A percentile compares a stretch with the other conserved stretches of the same genome.
Evolutionary conservation across 108 stramenopile genomes (phyloP).

Genomic region (Conticribra weissflogii): DNA sequence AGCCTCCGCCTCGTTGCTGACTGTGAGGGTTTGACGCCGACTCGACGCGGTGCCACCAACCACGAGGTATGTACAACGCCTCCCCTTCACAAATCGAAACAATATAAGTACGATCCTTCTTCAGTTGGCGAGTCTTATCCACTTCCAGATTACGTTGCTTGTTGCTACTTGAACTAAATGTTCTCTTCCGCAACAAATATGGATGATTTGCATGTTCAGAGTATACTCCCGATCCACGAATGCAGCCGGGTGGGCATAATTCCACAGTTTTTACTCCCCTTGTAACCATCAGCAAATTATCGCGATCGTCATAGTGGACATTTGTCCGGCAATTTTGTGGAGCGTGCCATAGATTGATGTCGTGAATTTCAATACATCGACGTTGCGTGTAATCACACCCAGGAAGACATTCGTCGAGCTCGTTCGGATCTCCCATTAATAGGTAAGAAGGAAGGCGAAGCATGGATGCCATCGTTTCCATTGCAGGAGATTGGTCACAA

Average conservation of each 20-base stretch:
- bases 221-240: conserved; percentile 37
- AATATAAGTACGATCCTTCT: conserved; percentile 24
- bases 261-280: conserved; percentile 48
- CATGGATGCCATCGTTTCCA: conserved; percentile 25
- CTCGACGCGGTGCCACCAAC: conserved; percentile 59
- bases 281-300: conserved; percentile 40
- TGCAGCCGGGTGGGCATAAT: conserved; percentile 43
- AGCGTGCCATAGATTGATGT: conserved; percentile 49
- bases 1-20: conserved; percentile 5
- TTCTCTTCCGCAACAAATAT: conserved; percentile 11
- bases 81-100: conserved; percentile 40
- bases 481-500: no score
- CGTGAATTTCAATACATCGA: conserved; percentile 21
- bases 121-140: conserved; percentile 5
- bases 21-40: conserved; percentile 3
- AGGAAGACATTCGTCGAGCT: not conserved
- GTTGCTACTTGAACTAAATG: not conserved
- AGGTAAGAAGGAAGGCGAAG: conserved; percentile 37
- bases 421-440: conserved; percentile 22
- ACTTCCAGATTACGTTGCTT: not conserved
- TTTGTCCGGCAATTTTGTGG: conserved; percentile 50
- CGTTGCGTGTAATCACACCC: not conserved
- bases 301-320: conserved; percentile 47
- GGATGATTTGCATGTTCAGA: conserved; percentile 56
- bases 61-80: conserved; percentile 42